Evolutionary conservation across 2,329 filamentous ascomycete species (phyloP).

Genomic region (Xylaria sp.): DNA sequence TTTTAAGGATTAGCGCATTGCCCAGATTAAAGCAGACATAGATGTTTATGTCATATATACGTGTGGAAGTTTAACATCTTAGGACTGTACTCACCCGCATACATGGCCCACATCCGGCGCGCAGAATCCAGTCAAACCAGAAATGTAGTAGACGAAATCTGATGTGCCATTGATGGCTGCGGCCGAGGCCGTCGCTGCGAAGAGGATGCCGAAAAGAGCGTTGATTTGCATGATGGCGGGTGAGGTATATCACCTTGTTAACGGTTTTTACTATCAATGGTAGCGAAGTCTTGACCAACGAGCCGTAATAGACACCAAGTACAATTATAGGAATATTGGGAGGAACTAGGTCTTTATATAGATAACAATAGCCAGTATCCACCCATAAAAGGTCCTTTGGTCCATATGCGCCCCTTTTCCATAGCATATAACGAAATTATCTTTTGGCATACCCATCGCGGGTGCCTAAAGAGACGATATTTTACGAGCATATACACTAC

Average conservation of each 20-base stretch:
- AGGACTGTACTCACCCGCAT: neutral
- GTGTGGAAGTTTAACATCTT: neutral
- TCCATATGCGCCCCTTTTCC: neutral
- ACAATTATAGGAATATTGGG: neutral
- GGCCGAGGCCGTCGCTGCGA: neutral
- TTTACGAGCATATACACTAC: too few relatives aligned
- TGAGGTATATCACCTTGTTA: neutral
- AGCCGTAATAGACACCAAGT: neutral
- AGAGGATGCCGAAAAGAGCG: neutral
- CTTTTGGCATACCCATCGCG: neutral
- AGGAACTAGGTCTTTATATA: neutral
- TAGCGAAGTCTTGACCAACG: neutral
- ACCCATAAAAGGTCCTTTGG: neutral
- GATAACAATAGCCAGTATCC: neutral
- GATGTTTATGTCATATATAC: neutral
- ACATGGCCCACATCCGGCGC: neutral
- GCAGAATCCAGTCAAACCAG: neutral
- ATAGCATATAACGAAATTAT: neutral
- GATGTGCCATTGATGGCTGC: neutral
- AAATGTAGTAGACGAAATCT: neutral
- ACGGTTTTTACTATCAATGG: neutral
- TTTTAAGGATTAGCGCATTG: neutral
- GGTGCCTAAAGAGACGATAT: neutral
- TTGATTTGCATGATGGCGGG: neutral
- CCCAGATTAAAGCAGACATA: neutral